Base-by-base conservation (phyloP, 352 stramenopile species). In the Thraustochytrium sp. region DNA sequence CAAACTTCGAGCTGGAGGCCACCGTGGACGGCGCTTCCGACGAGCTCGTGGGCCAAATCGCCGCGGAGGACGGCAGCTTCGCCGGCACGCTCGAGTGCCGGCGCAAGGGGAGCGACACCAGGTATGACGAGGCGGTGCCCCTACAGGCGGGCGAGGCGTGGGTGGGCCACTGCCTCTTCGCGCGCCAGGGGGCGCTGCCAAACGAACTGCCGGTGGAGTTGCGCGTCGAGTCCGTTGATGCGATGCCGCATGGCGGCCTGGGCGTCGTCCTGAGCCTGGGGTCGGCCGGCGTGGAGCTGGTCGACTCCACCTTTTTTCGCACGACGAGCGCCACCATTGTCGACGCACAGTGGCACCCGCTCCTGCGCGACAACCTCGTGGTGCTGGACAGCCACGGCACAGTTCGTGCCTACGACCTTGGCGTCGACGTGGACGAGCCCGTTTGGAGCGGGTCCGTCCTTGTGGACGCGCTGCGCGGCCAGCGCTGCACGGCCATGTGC, bases 271-370 rank as follows among this genome's bases (percentile, higher is more conserved):
- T 72, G 0, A 31, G 46, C 36, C 16, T 72, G 34, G 59, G 59
- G 21, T 72, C 59, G 40, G 37, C 29, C 0, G 37, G 62, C 62
- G 62, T 75, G 36, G 37, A 54, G 21, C 3, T 54, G 18, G 31
- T 75, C 16, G 62, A 75, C 44, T 16, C 38, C 26, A 0, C 18
- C 37, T 53, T 16, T 8, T 38, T 75, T 18, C 3, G 18, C 16
- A 75, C 62, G 44, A 72, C 36, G n/a, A 75, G 1, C 36, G 1
- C 36, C 4, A 2, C 13, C 0, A 40, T 80, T 51, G 68, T 80
- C 37, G 68, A 68, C 51, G 68, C 68, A 23, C 34, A 46, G 23
- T 80, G 68, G 68, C 68, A 80, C 37, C 68, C 68, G 9, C 34
- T 80, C 8, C 5, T 63, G 18, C 3, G n/a, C 13, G 4, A 80